Evolutionary conservation across 176 grass and related monocot species (phyloP).

Genomic region (Coix lacrymajobi): DNA sequence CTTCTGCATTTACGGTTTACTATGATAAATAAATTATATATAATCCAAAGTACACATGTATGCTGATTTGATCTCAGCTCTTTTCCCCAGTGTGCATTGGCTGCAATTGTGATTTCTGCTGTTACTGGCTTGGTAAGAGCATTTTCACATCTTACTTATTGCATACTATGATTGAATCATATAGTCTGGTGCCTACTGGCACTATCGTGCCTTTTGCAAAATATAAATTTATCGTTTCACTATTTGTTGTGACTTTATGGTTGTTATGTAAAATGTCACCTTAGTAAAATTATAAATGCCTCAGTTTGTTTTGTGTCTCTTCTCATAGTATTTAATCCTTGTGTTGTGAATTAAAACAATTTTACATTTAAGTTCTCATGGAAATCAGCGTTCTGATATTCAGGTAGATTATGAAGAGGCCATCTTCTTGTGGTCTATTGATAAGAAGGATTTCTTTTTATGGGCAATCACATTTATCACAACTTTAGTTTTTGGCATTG

Average conservation of each 20-base stretch:
- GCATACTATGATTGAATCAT: slow-evolving; percentile 17
- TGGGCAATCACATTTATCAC: slow-evolving; percentile 78
- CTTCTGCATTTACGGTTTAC: not conserved
- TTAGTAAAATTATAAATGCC: not conserved
- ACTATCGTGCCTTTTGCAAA: not conserved
- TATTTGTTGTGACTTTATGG: not conserved
- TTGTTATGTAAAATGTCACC: not conserved
- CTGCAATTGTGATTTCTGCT: slow-evolving; percentile 97
- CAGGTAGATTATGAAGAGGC: slow-evolving; percentile 93
- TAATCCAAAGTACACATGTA: not conserved
- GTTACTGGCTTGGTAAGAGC: slow-evolving; percentile 85
- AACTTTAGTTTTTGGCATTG: slow-evolving; percentile 87
- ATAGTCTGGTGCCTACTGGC: not conserved
- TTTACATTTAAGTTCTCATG: slow-evolving; percentile 3
- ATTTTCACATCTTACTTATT: slow-evolving; percentile 3
- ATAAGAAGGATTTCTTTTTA: slow-evolving; percentile 94
- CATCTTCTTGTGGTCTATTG: slow-evolving; percentile 86
- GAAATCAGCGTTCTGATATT: slow-evolving; percentile 19
- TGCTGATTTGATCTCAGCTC: slow-evolving; percentile 15
- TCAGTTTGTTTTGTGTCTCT: slow-evolving; percentile 3
- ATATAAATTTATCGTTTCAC: not conserved
- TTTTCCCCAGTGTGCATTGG: slow-evolving; percentile 63
- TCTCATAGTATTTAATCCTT: not conserved
- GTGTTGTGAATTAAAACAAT: slow-evolving; percentile 13
- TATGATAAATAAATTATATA: not conserved